Conservation (phyloP, 345 rosid species). For the Corymbia maculata region DNA sequence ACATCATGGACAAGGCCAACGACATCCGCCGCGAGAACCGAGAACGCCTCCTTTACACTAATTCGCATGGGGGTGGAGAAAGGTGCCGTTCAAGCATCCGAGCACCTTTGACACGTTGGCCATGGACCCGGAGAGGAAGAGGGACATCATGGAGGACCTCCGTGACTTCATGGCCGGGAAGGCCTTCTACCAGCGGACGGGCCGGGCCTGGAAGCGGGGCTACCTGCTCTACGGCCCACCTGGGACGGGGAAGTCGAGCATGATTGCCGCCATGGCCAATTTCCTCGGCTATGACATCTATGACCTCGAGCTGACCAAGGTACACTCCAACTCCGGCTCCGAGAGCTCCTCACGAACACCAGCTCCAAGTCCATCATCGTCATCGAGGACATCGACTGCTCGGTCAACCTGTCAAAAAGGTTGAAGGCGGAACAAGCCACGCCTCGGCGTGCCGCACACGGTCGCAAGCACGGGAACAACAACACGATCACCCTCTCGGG, state of each 20-base stretch:
- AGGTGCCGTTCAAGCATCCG: slow-evolving; percentile 35
- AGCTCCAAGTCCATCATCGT: slow-evolving; percentile 83
- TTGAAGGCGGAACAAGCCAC: background rate
- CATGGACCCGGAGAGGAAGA: slow-evolving; percentile 62
- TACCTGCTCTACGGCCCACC: background rate
- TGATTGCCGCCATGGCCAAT: background rate
- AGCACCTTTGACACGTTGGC: slow-evolving; percentile 89
- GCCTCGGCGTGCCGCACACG: background rate
- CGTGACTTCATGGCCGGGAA: background rate
- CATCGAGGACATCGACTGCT: background rate
- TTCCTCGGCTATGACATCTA: background rate
- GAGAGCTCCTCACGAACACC: slow-evolving; percentile 79
- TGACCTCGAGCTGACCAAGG: slow-evolving; percentile 90
- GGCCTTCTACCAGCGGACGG: background rate
- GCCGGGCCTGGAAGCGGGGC: slow-evolving; percentile 49
- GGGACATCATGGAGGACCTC: slow-evolving; percentile 55
- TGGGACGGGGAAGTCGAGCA: background rate
- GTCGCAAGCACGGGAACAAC: slow-evolving; percentile 3
- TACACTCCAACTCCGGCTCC: slow-evolving; percentile 68
- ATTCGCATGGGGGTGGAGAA: slow-evolving; percentile 50
- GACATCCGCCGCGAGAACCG: slow-evolving; percentile 71
- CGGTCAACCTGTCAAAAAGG: slow-evolving; percentile 15
- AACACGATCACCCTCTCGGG: slow-evolving; percentile 54
- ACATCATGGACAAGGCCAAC: slow-evolving; percentile 51
- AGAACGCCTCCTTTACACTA: slow-evolving; percentile 67